Evolutionary conservation across 768 basidiomycete genomes (phyloP).

Genomic region (Omphalotus guepiniiformis): DNA sequence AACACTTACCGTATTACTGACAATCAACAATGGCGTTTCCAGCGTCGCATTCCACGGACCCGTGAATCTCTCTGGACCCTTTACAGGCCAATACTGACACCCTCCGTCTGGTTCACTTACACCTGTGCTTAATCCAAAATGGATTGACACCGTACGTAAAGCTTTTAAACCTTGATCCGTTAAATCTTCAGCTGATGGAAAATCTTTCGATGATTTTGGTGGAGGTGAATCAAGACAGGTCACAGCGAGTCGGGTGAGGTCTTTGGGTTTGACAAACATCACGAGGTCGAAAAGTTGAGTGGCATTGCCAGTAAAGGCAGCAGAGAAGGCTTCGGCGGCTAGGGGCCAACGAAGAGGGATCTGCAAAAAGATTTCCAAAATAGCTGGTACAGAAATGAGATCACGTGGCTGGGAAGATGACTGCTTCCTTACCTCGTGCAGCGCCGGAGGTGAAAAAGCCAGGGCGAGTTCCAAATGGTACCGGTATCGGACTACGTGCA

Average conservation of each 20-base stretch:
- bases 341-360: constrained; percentile 14
- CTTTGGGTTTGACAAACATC: constrained; percentile 5
- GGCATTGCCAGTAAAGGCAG: constrained; percentile 19
- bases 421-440: constrained; percentile 12
- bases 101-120: constrained; percentile 20
- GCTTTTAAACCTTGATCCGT: constrained; percentile 11
- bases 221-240: constrained; percentile 20
- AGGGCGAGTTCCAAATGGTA: constrained; percentile 13
- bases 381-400: background rate
- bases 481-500: constrained; percentile 14
- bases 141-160: constrained; percentile 14
- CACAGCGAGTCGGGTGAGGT: constrained; percentile 18
- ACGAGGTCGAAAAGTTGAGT: constrained; percentile 17
- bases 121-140: constrained; percentile 18
- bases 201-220: background rate
- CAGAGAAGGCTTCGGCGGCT: constrained; percentile 11
- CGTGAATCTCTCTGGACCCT: constrained; percentile 19
- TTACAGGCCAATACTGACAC: constrained; percentile 21
- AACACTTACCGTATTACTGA: constrained; percentile 23
- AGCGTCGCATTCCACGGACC: constrained; percentile 26
- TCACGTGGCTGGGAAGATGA: too few relatives aligned
- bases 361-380: constrained; percentile 16
- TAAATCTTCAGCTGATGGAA: constrained; percentile 12
- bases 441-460: constrained; percentile 20
- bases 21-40: constrained; percentile 22